These are phyloP conservation scores for Hippophae gyantsensis DNA, from an alignment of 306 rosid species.

Conservation along the genomic window DNA sequence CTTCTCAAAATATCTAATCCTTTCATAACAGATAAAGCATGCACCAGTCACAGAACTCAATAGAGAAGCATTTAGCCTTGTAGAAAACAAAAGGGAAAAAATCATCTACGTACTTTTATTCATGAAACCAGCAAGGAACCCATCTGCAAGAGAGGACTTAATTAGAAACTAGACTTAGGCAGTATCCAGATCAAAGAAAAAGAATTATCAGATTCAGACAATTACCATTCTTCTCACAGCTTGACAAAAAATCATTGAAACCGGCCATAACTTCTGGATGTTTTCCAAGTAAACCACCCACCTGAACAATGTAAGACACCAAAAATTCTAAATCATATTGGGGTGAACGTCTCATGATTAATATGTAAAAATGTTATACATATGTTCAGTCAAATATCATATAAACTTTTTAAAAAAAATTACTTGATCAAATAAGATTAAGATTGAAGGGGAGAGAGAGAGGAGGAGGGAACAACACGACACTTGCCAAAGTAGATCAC, in stretches of 20 bases:
- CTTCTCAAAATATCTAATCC: conserved; percentile 3
- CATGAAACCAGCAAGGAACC: conserved; percentile 95
- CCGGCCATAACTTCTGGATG: conserved; percentile 85
- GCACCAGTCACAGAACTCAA: conserved; percentile 9
- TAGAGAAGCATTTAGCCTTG: conserved; percentile 12
- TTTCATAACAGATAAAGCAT: conserved; percentile 4
- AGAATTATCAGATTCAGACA: conserved; percentile 21
- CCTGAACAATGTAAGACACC: conserved; percentile 33
- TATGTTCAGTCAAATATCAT: too few relatives aligned
- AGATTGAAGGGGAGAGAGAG: too few relatives aligned
- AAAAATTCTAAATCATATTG: conserved; percentile 17
- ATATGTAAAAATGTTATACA: too few relatives aligned
- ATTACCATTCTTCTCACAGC: conserved; percentile 90
- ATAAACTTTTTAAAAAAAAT: too few relatives aligned
- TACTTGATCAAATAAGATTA: too few relatives aligned
- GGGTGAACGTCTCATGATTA: not conserved
- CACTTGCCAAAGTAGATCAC: too few relatives aligned
- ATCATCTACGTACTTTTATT: conserved; percentile 68
- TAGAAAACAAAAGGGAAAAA: conserved; percentile 20
- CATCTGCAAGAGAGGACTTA: conserved; percentile 55
- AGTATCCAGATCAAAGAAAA: conserved; percentile 19
- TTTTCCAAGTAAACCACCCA: conserved; percentile 77
- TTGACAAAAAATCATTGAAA: conserved; percentile 75
- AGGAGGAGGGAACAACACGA: too few relatives aligned
- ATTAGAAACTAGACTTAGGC: conserved; percentile 31